These are phyloP conservation scores for Aspergillus versicolor DNA, from an alignment of 2,329 filamentous ascomycete genomes.

Conservation along the genomic window DNA sequence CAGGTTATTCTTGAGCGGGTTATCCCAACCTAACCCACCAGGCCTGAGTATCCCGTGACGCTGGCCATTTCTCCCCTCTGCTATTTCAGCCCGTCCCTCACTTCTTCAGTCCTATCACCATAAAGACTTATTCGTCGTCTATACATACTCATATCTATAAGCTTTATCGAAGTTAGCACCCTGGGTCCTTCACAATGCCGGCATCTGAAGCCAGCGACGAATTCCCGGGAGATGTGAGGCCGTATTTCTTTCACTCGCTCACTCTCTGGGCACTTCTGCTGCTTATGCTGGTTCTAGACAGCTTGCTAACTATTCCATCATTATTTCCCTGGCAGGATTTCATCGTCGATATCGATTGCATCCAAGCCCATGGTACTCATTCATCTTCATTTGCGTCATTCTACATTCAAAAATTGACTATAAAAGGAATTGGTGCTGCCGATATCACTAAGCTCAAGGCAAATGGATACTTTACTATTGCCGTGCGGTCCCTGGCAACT, in stretches of 20 bases:
- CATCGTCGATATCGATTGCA: constrained; percentile 66
- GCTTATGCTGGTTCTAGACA: neutral
- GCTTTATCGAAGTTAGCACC: neutral
- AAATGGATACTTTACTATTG: constrained; percentile 63
- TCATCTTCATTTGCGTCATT: neutral
- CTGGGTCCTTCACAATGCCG: constrained; percentile 42
- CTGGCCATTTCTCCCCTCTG: neutral
- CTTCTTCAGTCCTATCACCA: neutral
- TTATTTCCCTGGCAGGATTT: constrained; percentile 42
- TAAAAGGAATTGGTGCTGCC: constrained; percentile 58
- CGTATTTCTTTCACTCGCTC: neutral
- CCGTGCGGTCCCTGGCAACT: constrained; percentile 40
- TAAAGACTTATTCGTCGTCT: neutral
- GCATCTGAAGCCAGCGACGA: constrained; percentile 55
- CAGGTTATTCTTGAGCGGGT: neutral
- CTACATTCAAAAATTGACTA: neutral
- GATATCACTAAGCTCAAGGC: constrained; percentile 66
- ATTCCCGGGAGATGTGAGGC: constrained; percentile 49
- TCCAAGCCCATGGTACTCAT: constrained; percentile 61
- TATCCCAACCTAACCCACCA: neutral
- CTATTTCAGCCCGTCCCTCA: neutral
- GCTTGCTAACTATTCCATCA: neutral
- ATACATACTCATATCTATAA: neutral
- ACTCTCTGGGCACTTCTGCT: neutral
- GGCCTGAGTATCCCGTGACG: constrained; percentile 8